phyloP scores from a whole-genome alignment of 306 rosid species.

The Begonia fuchsioides region DNA sequence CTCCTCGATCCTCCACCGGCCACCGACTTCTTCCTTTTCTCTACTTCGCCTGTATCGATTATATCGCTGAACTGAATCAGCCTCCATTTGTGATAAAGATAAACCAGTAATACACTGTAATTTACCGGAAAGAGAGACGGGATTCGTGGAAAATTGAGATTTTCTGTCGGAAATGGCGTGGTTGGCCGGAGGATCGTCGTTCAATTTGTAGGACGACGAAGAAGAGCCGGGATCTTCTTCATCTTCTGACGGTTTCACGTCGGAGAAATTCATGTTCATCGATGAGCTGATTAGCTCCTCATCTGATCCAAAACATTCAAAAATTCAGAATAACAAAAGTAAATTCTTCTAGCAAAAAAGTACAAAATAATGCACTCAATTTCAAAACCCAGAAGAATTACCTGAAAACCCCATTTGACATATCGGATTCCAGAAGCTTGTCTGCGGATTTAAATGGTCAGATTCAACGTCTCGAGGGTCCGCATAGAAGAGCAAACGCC shows the following conservation, averaged over 20 bases:
- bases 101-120: background rate
- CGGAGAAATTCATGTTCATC: constrained; percentile 14
- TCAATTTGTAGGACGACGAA: constrained; percentile 45
- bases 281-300: no score
- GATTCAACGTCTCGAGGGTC: no score
- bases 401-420: constrained; percentile 28
- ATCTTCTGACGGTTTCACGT: constrained; percentile 18
- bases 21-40: constrained; percentile 7
- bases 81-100: constrained; percentile 5
- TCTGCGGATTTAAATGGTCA: constrained; percentile 17
- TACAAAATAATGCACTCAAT: no score
- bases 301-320: background rate
- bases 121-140: constrained; percentile 20
- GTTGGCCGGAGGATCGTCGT: constrained; percentile 12
- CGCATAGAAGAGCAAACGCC: constrained; percentile 45
- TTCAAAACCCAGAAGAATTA: background rate
- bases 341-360: no score
- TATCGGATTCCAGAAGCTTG: constrained; percentile 40
- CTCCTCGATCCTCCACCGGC: constrained; percentile 6
- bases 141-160: constrained; percentile 9
- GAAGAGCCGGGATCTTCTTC: constrained; percentile 48
- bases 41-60: background rate
- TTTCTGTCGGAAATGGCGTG: constrained; percentile 12
- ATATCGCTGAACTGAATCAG: no score
- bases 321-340: background rate